Base-by-base conservation (phyloP, 106 monocot genomes). In the Dendrobium officinale region DNA sequence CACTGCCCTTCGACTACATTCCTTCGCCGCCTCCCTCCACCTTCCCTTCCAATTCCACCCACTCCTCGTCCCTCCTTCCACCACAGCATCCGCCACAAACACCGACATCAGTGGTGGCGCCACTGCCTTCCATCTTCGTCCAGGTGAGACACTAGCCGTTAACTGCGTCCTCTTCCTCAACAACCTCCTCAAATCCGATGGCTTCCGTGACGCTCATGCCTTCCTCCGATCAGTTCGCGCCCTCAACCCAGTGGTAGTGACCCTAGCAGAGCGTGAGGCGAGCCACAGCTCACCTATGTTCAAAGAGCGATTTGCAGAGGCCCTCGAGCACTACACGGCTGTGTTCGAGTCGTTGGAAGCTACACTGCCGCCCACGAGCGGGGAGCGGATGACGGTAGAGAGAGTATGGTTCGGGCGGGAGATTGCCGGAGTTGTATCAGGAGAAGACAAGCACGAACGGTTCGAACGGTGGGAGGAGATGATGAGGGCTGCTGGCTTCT, bases 341-440 rank as follows among this genome's bases (percentile, higher is more conserved):
- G 72, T 95, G 78, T 99, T 99, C 83, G 98, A 99, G 26, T 90
- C 95, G 0, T 47, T 99, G 75, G 98, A 95, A 77, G 98, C 97
- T 8, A 98, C 92, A 20, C 82, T 94, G 40, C 97, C 94, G 45
- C 94, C 97, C 13, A 81, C 70, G 22, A 98, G 86, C 86, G 73
- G 75, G 18, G 97, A 94, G 42, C 47, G 97, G 55, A 73, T 89
- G 81, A 79, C 74, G 42, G 94, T 98, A 70, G 97, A 98, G 91
- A 85, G 89, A 68, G 88, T 72, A n/a, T 88, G 90, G 87, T 78
- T 98, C 11, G 90, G 94, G 16, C 49, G 85, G 77, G 97, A 98
- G 88, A 94, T 98, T 55, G 85, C 81, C 37, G 84, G 72, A 8
- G 76, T 93, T 13, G 86, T 99, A 18, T 88, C 86, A 29, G 75